Percentiles rank a stretch among this genome's conserved stretches.
These are phyloP conservation scores for Trichaptum fuscoviolaceum DNA, from an alignment of 768 basidiomycete genomes.

Conservation along the genomic window DNA sequence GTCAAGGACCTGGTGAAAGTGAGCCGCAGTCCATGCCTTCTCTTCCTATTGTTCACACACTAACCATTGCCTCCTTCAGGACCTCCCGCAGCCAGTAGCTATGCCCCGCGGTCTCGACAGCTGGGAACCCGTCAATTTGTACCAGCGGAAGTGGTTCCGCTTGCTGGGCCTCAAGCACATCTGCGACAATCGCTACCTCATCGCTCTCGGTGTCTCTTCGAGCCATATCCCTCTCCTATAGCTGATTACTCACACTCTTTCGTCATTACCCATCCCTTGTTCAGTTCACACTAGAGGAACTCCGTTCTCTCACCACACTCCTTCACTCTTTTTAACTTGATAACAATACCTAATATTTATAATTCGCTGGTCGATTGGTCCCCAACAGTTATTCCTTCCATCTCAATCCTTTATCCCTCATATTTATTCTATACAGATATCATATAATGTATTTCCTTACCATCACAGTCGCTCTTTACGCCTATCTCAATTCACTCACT, in stretches of 20 bases:
- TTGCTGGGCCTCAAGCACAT: background rate
- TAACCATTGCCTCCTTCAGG: too few relatives aligned
- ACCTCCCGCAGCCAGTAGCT: background rate
- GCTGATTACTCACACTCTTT: background rate
- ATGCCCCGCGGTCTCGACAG: background rate
- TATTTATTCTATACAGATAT: background rate
- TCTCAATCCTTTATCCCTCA: background rate
- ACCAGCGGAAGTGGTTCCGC: background rate
- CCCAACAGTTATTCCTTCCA: background rate
- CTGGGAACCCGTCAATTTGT: background rate
- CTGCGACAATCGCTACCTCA: background rate
- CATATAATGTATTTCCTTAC: background rate
- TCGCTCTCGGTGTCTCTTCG: background rate
- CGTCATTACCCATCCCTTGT: background rate
- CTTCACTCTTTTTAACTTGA: background rate
- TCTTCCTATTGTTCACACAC: too few relatives aligned
- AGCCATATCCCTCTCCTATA: background rate
- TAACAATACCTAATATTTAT: background rate
- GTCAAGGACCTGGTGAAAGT: too few relatives aligned
- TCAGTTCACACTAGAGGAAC: background rate
- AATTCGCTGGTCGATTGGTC: background rate
- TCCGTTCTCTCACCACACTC: background rate
- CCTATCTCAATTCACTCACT: background rate
- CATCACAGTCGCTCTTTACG: background rate
- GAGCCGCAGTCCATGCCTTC: too few relatives aligned